phyloP scores from a whole-genome alignment of 495 filamentous ascomycete species.

The Penicillium atrosanguineum region DNA sequence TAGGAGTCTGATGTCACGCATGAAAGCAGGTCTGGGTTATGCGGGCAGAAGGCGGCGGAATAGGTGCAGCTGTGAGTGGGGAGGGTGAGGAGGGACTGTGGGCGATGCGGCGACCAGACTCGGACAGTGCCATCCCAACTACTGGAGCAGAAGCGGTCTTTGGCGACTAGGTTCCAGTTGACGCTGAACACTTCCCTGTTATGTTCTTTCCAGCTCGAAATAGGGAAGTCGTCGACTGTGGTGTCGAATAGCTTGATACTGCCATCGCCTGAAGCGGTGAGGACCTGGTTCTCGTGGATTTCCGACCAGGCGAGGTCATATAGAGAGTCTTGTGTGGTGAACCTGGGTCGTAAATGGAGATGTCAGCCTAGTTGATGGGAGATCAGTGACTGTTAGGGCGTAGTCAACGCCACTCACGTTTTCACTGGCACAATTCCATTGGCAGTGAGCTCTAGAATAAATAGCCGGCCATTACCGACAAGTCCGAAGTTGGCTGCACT shows the following conservation, averaged over 20 bases:
- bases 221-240: constrained; percentile 70
- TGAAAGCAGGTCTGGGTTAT: constrained; percentile 73
- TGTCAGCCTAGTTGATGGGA: neutral
- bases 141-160: constrained; percentile 81
- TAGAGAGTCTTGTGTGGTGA: constrained; percentile 93
- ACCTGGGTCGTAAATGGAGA: constrained; percentile 45
- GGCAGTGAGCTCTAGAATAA: constrained; percentile 73
- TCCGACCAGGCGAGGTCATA: constrained; percentile 95
- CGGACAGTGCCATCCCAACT: constrained; percentile 96
- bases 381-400: neutral
- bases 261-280: constrained; percentile 84
- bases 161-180: constrained; percentile 87
- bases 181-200: constrained; percentile 87
- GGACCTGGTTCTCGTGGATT: constrained; percentile 85
- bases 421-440: constrained; percentile 81
- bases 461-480: constrained; percentile 90
- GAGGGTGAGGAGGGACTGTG: constrained; percentile 72
- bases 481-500: constrained; percentile 90
- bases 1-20: constrained; percentile 82
- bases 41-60: constrained; percentile 75
- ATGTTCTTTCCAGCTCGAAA: constrained; percentile 89
- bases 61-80: constrained; percentile 92
- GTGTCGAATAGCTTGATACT: constrained; percentile 93
- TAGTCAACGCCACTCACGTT: constrained; percentile 41
- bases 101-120: constrained; percentile 78